Base-by-base conservation (phyloP, 176 grass and related monocot species). In the Zea luxurians region DNA sequence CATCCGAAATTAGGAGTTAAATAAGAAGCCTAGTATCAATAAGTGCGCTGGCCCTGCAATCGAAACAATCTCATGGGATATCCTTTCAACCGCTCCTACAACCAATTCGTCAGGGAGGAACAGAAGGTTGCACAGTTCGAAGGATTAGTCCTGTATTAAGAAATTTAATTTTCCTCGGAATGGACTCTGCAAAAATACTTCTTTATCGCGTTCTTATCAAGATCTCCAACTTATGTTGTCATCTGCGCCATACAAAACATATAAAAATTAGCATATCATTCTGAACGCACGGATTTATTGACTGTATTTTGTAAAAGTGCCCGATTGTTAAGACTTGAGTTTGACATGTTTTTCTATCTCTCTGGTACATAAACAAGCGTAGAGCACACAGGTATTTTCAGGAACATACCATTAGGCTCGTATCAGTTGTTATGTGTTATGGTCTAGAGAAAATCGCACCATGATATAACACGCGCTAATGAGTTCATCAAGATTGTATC, bases 181-280 rank as follows among this genome's bases (percentile, higher is more conserved):
- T 74, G 37, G 12, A 57, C 37, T 13, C 78, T 38, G 72, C 64
- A 52, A 63, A 21, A 57, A 3, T 7, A 40, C 38, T 40, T 40
- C 38, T 40, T 40, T 40, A 4, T 40, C 38, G 4, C 4, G 38
- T 40, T 40, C 38, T 40, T 40, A 40, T 40, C 38, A 71, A 76
- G 59, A 68, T 13, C 62, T 59, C 55, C 55, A 64, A 71, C 79
- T 63, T 53, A 48, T 48, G 20, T 5, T 40, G 64, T 40, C 86
- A 27, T 27, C 55, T 88, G 86, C 76, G 75, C 61, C 54, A 71
- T 68, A 37, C 57, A 84, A 35, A 48, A 48, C 7, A 57, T 69
- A 10, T 61, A 64, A 49, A 13, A 27, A 52, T 66, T 60, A 74
- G 76, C 70, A 17, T 5, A 71, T 21, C 41, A 1, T 53, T 70